Conservation (phyloP, 108 stramenopile species). For the Epithemia pelagica region DNA sequence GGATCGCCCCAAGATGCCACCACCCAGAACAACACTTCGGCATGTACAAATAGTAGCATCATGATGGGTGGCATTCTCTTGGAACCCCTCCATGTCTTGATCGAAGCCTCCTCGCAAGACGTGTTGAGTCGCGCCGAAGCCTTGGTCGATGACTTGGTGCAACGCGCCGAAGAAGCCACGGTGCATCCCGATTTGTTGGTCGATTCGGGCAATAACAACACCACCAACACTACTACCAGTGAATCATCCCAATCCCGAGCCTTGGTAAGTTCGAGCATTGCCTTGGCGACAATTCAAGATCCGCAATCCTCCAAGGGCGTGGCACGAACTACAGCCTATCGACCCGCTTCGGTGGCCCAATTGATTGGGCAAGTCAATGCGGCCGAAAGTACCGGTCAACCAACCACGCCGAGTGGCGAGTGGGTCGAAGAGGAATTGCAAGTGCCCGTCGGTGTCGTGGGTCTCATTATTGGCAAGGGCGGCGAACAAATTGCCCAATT, state of each 20-base stretch:
- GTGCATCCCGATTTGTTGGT: conserved; percentile 25
- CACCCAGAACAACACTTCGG: background rate
- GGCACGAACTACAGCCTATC: conserved; percentile 10
- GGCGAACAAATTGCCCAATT: conserved; percentile 82
- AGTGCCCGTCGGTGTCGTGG: conserved; percentile 28
- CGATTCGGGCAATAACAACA: background rate
- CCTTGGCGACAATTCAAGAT: background rate
- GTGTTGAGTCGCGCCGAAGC: conserved; percentile 46
- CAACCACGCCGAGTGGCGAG: conserved; percentile 25
- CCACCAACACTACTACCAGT: no score
- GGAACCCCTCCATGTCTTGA: conserved; percentile 67
- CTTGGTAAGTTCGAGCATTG: background rate
- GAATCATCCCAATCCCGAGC: background rate
- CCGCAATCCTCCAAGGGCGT: background rate
- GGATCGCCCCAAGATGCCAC: conserved; percentile 8
- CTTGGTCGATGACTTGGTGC: conserved; percentile 46
- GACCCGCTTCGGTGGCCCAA: conserved; percentile 78
- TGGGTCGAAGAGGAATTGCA: conserved; percentile 7
- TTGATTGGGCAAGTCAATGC: conserved; percentile 43
- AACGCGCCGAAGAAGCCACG: conserved; percentile 59
- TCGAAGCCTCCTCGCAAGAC: conserved; percentile 42
- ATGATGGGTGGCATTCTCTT: conserved; percentile 32
- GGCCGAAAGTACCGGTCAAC: background rate
- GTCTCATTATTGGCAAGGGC: conserved; percentile 26
- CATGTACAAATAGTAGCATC: background rate